Evolutionary conservation across 768 basidiomycete species (phyloP).

Genomic region (Cyclocybe aegerita): DNA sequence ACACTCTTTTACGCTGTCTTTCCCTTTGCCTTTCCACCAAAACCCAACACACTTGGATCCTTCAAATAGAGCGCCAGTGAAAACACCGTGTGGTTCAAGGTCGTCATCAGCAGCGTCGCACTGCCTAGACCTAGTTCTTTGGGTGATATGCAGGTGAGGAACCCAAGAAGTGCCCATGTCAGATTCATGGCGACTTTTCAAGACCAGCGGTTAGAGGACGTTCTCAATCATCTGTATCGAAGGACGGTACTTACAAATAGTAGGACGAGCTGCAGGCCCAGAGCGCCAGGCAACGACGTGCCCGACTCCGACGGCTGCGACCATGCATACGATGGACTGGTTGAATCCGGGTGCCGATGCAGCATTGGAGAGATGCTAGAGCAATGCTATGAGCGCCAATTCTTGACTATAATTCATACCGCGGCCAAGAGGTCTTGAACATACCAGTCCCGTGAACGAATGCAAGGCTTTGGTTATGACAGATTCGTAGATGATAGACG

Average conservation of each 20-base stretch:
- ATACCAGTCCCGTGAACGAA: conserved; percentile 23
- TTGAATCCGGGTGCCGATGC: conserved; percentile 30
- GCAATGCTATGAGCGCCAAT: conserved; percentile 16
- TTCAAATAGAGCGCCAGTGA: conserved; percentile 14
- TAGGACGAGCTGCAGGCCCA: conserved; percentile 20
- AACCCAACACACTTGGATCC: conserved; percentile 8
- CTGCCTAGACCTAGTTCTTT: conserved; percentile 22
- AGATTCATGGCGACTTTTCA: conserved; percentile 27
- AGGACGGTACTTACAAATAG: conserved; percentile 23
- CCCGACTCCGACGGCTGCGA: conserved; percentile 30
- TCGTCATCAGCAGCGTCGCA: conserved; percentile 28
- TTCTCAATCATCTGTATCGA: background rate
- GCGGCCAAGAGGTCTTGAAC: conserved; percentile 8
- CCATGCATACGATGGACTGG: conserved; percentile 35
- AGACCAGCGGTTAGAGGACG: background rate
- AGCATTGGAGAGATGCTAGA: conserved; percentile 25
- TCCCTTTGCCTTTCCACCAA: background rate
- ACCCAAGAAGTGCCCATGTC: conserved; percentile 22
- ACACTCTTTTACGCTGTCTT: background rate
- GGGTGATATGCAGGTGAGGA: conserved; percentile 26
- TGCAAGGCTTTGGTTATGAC: conserved; percentile 15
- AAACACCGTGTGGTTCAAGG: conserved; percentile 22
- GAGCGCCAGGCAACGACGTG: conserved; percentile 25
- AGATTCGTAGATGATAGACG: conserved; percentile 27
- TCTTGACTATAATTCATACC: background rate